These are phyloP conservation scores for Trypanosoma boissoni DNA, from an alignment of 208 protist genomes.

Conservation along the genomic window DNA sequence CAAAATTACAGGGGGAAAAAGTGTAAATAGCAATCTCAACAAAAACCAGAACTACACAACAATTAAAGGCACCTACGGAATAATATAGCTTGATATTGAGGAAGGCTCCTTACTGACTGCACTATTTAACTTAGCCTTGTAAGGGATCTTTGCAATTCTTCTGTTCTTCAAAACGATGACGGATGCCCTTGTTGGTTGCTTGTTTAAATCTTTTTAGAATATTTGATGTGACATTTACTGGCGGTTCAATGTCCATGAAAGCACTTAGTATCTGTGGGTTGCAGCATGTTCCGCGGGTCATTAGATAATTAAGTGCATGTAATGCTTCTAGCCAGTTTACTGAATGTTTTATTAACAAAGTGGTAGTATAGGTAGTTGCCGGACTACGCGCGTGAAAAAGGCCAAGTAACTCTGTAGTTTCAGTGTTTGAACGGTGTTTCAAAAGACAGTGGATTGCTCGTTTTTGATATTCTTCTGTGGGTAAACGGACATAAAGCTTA, in stretches of 20 bases:
- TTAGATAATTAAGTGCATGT: conserved; percentile 36
- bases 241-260: conserved; percentile 38
- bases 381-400: conserved; percentile 12
- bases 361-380: conserved; percentile 16
- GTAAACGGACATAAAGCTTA: conserved; percentile 49
- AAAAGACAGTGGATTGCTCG: conserved; percentile 39
- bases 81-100: conserved; percentile 7
- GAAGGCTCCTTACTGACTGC: conserved; percentile 3
- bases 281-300: conserved; percentile 47
- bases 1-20: conserved; percentile 1
- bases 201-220: conserved; percentile 38
- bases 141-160: conserved; percentile 7
- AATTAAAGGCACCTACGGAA: conserved; percentile 1
- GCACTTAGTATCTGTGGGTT: conserved; percentile 62
- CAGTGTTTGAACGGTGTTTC: conserved; percentile 5
- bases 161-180: conserved; percentile 25
- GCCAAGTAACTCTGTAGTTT: conserved; percentile 1
- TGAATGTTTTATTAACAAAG: conserved; percentile 24
- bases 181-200: conserved; percentile 52
- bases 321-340: conserved; percentile 35
- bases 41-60: neutral
- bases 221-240: conserved; percentile 24
- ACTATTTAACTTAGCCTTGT: neutral
- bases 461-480: conserved; percentile 53
- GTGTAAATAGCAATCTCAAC: neutral